These are phyloP conservation scores for Earliella scabrosa DNA, from an alignment of 1,284 basidiomycete species.

Conservation along the genomic window DNA sequence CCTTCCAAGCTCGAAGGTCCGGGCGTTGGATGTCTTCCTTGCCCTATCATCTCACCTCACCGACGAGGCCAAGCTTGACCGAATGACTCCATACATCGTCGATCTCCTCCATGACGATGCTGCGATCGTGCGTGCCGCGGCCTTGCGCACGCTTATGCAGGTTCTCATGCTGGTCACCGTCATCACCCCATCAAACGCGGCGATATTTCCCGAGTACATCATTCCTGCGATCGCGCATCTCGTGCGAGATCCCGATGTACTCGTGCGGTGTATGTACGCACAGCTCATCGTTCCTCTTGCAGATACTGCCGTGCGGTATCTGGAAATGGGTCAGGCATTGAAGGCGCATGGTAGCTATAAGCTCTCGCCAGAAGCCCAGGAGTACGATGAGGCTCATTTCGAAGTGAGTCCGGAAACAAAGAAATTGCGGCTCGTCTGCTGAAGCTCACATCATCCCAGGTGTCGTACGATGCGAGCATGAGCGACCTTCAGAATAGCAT, in stretches of 20 bases:
- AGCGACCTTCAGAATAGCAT: constrained; percentile 86
- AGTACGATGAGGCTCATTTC: constrained; percentile 75
- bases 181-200: constrained; percentile 89
- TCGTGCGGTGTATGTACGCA: constrained; percentile 90
- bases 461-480: constrained; percentile 87
- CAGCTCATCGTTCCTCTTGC: constrained; percentile 87
- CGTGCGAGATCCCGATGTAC: constrained; percentile 82
- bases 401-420: constrained; percentile 57
- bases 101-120: constrained; percentile 88
- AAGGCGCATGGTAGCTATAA: constrained; percentile 82
- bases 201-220: constrained; percentile 94
- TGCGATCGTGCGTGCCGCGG: constrained; percentile 79
- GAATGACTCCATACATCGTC: constrained; percentile 91
- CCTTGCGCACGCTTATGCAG: constrained; percentile 83
- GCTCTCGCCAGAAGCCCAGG: constrained; percentile 64
- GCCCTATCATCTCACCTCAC: constrained; percentile 84
- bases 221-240: constrained; percentile 89
- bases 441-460: constrained; percentile 44
- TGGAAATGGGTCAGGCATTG: constrained; percentile 92
- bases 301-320: constrained; percentile 81
- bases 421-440: too few species aligned
- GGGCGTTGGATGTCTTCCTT: constrained; percentile 87
- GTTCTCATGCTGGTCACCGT: constrained; percentile 84
- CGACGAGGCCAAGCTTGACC: constrained; percentile 95
- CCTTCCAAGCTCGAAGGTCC: constrained; percentile 86